Base-by-base conservation (phyloP, 1,284 basidiomycete species). In the Pyrrhoderma noxium region DNA sequence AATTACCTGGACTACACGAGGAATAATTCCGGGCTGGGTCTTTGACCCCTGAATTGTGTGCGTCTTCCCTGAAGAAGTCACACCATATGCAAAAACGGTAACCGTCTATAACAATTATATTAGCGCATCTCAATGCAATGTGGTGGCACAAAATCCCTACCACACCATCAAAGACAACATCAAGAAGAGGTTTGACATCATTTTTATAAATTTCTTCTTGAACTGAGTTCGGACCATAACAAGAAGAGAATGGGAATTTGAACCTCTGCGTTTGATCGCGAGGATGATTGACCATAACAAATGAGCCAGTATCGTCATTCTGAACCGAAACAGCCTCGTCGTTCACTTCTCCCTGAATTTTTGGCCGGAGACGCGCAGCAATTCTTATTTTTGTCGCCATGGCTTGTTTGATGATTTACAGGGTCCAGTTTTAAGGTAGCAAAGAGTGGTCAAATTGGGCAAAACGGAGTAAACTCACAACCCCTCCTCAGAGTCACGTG, bases 41-140 rank as follows among this genome's bases (percentile, higher is more conserved):
- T 66, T 70, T 3, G 75, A 80, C 27, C 89, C 89, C 64, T 91
- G 88, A 85, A 93, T 92, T 0, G 89, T 92, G 65, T 89, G 80
- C 0, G 86, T 88, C 69, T 89, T 89, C 14, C 86, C 86, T 11
- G 85, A 87, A 3, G 83, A 87, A 4, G 86, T 89, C 14, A 89
- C 86, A 7, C 86, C 86, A 64, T 89, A 89, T 1, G 86, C 85
- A 56, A 89, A 89, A 19, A 89, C 78, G 4, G 86, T 88, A 3
- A 87, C 82, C 0, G 83, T 87, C 83, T 88, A 38, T 1, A 14
- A 21, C 18, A 16, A 40, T 34, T 21, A 55, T 44, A 34, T 31
- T 35, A 43, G 27, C 27, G 8, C 23, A 47, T 16, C 34, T 9
- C 40, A n/a, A 21, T 22, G 25, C 31, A 35, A 38, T 23, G 27